Evolutionary conservation across 306 rosid species (phyloP).

Genomic region (Elaeagnus macrophylla): DNA sequence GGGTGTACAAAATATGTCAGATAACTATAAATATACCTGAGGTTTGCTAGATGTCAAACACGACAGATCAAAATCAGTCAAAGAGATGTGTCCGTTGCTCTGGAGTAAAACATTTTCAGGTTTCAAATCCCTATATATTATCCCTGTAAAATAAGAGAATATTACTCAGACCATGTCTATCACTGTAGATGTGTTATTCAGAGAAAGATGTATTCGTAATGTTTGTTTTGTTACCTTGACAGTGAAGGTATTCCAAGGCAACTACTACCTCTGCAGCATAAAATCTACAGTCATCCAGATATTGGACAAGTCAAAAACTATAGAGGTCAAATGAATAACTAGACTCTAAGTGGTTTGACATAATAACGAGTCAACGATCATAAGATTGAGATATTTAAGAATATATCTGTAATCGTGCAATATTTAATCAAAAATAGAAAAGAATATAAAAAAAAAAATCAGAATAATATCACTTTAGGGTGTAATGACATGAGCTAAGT

Average conservation of each 20-base stretch:
- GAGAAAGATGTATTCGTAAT: neutral
- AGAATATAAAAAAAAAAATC: too few relatives aligned
- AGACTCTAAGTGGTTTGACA: neutral
- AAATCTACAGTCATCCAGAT: slow-evolving; percentile 46
- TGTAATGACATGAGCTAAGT: too few relatives aligned
- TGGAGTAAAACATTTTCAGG: slow-evolving; percentile 93
- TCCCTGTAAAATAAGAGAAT: slow-evolving; percentile 33
- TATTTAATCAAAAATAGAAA: too few relatives aligned
- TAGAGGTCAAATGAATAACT: slow-evolving; percentile 2
- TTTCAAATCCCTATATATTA: slow-evolving; percentile 92
- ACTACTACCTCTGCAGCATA: slow-evolving; percentile 76
- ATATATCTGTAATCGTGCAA: too few relatives aligned
- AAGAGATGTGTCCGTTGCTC: slow-evolving; percentile 58
- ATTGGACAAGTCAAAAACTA: slow-evolving; percentile 13
- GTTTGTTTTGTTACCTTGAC: slow-evolving; percentile 54
- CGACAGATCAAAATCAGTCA: slow-evolving; percentile 91
- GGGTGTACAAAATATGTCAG: neutral
- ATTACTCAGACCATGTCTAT: too few relatives aligned
- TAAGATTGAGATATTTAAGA: too few relatives aligned
- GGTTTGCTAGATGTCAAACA: slow-evolving; percentile 88
- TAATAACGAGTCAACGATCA: neutral
- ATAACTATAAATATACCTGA: slow-evolving; percentile 46
- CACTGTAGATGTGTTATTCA: neutral
- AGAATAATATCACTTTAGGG: too few relatives aligned
- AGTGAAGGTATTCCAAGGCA: slow-evolving; percentile 97